phyloP scores from a whole-genome alignment of 1,139 yeast genomes.

The Pichia sp. region DNA sequence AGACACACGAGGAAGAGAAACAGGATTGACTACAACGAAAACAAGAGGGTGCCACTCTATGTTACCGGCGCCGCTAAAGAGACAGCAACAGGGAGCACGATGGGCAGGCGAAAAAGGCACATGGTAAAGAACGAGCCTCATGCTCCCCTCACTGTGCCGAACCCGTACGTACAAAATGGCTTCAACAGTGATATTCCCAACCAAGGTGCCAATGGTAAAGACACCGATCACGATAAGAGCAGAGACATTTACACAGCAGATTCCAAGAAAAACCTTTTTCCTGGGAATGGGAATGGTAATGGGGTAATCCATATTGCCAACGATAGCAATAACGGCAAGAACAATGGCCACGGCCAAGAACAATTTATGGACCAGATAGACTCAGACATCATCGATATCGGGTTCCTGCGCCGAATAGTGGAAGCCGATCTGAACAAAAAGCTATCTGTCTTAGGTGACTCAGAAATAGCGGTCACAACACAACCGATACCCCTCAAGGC shows the following conservation, averaged over 20 bases:
- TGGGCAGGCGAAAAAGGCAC: background rate
- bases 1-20: slow-evolving; percentile 8
- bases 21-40: slow-evolving; percentile 26
- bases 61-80: background rate
- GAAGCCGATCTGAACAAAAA: slow-evolving; percentile 11
- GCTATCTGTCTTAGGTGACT: slow-evolving; percentile 9
- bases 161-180: background rate
- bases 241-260: background rate
- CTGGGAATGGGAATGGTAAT: background rate
- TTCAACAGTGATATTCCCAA: background rate
- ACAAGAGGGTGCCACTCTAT: slow-evolving; percentile 15
- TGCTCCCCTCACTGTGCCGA: background rate
- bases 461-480: slow-evolving; percentile 2
- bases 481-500: background rate
- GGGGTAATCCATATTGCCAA: background rate
- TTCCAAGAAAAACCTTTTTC: background rate
- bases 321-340: background rate
- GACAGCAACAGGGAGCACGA: background rate
- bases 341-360: background rate
- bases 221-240: background rate
- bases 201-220: background rate
- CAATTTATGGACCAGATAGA: background rate
- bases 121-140: background rate
- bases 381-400: slow-evolving; percentile 5
- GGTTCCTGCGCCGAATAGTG: slow-evolving; percentile 7